Evolutionary conservation across 495 filamentous ascomycete species (phyloP).

Genomic region (Penicillium steckii): DNA sequence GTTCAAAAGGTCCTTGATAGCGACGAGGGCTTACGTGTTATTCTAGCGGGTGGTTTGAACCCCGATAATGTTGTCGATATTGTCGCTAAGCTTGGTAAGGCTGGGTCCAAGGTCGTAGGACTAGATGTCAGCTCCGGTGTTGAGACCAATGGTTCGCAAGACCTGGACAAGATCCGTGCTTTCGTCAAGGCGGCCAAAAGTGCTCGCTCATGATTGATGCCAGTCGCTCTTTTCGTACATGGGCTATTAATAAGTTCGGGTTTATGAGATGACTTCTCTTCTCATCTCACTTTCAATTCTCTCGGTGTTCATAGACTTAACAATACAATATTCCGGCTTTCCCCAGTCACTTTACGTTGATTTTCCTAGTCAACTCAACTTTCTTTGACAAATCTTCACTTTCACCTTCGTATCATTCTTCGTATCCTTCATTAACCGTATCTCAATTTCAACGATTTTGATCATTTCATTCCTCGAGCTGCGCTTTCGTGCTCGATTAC

Average conservation of each 20-base stretch:
- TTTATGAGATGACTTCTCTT: constrained; percentile 11
- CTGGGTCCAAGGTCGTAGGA: constrained; percentile 62
- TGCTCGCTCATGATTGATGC: constrained; percentile 21
- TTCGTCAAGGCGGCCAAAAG: constrained; percentile 77
- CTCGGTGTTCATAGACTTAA: constrained; percentile 11
- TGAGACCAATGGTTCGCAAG: constrained; percentile 79
- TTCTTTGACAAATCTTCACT: too few species aligned
- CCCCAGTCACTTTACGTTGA: too few species aligned
- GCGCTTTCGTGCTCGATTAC: too few species aligned
- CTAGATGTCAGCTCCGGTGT: constrained; percentile 95
- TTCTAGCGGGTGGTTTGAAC: constrained; percentile 82
- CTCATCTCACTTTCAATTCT: constrained; percentile 3
- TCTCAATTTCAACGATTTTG: too few species aligned
- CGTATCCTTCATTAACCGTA: too few species aligned
- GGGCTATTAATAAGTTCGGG: background rate
- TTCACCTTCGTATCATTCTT: background rate
- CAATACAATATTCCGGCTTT: background rate
- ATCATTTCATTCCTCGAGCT: too few species aligned
- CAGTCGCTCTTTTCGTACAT: background rate
- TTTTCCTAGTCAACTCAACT: background rate
- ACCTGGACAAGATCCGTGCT: constrained; percentile 72
- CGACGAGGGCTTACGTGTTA: constrained; percentile 63
- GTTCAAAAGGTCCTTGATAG: constrained; percentile 60
- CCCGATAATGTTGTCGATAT: constrained; percentile 69
- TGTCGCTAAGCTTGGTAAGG: constrained; percentile 55